These are phyloP conservation scores for Crithidia thermophila DNA, from an alignment of 208 protist species.

Conservation along the genomic window DNA sequence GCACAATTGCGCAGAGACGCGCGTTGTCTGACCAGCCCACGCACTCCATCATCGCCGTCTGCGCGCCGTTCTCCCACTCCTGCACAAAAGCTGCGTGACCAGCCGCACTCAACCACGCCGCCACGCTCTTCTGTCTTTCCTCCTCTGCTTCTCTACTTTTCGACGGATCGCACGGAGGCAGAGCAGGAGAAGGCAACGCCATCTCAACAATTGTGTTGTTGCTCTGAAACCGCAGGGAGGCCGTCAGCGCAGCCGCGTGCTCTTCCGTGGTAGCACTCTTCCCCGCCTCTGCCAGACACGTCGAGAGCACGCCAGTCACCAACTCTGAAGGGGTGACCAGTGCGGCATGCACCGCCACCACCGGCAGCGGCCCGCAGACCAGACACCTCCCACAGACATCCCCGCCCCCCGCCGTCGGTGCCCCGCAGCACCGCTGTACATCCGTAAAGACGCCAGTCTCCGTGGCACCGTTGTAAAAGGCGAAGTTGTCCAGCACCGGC, in stretches of 20 bases:
- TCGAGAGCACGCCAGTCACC: constrained; percentile 20
- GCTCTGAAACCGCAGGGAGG: constrained; percentile 12
- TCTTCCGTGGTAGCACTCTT: not conserved
- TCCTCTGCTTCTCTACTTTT: not conserved
- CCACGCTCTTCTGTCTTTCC: constrained; percentile 2
- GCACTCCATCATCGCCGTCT: constrained; percentile 22
- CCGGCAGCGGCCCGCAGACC: constrained; percentile 62
- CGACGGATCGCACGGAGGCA: too few species aligned
- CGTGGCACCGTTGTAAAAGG: constrained; percentile 91
- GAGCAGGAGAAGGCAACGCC: too few species aligned
- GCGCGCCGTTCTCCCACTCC: constrained; percentile 1
- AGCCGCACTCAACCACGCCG: not conserved
- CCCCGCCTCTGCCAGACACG: too few species aligned
- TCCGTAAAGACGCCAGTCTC: constrained; percentile 32
- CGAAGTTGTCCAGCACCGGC: constrained; percentile 91
- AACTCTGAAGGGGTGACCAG: constrained; percentile 27
- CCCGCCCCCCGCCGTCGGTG: constrained; percentile 20
- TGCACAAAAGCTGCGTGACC: constrained; percentile 17
- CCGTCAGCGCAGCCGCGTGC: constrained; percentile 10
- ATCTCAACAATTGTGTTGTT: not conserved
- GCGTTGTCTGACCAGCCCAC: constrained; percentile 16
- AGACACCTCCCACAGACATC: constrained; percentile 38
- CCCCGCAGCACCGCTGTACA: constrained; percentile 23
- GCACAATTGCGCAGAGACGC: constrained; percentile 24
- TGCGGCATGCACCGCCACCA: constrained; percentile 29